Conservation (phyloP, 257 asterid species). For the Solanum gracilifrons region DNA sequence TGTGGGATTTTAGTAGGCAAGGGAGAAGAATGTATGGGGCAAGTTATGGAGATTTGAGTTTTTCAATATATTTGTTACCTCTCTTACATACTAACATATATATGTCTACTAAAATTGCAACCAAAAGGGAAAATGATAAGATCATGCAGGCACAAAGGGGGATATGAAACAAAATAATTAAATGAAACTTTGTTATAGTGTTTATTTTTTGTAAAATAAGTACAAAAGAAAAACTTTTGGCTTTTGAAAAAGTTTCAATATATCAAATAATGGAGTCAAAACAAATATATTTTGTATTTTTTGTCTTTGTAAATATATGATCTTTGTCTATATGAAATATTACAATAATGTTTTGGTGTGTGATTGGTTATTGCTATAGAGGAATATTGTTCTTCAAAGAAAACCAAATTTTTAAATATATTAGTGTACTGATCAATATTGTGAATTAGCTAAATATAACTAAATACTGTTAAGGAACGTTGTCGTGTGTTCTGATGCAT, state of each 20-base stretch:
- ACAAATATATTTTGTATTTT: background rate
- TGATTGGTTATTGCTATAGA: background rate
- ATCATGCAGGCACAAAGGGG: conserved; percentile 17
- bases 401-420: background rate
- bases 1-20: background rate
- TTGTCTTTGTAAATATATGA: background rate
- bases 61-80: conserved; percentile 7
- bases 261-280: conserved; percentile 4
- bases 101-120: conserved; percentile 10
- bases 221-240: background rate
- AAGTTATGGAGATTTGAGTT: conserved; percentile 19
- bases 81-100: background rate
- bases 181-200: background rate
- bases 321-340: background rate
- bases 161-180: background rate
- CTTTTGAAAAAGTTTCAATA: background rate
- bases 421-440: background rate
- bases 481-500: background rate
- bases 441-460: background rate
- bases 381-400: background rate
- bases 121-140: conserved; percentile 30
- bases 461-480: background rate
- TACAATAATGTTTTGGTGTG: background rate
- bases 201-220: background rate
- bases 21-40: conserved; percentile 38